Evolutionary conservation across 139 green algal genomes (phyloP), one percentile per base, ranked within the genome.

Genomic region (Chloropicon primus): DNA sequence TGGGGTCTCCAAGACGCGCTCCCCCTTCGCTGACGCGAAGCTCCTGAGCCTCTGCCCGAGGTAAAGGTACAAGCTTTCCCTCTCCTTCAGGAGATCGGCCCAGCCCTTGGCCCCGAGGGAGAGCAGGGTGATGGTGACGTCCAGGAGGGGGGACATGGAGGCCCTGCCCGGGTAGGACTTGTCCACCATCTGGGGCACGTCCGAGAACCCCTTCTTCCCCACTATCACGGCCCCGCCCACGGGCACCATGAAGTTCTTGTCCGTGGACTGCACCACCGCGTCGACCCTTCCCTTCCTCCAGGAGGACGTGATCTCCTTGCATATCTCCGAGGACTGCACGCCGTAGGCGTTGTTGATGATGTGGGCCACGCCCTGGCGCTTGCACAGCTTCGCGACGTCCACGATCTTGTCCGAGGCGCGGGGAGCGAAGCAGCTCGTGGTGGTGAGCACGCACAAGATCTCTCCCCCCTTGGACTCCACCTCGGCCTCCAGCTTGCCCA

Each of bases 261-360:
- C 23, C 21, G 82, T 87, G 76, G 79, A 89, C 80, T 96, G 92
- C 0, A 98, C 87, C 1, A 98, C 85, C 0, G 87, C 90, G 80
- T 98, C 95, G 22, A 98, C 93, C 2, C 95, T 84, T 0, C 94
- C 94, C 76, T 80, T 83, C 10, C 88, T 74, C 79, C 82, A 88
- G 0, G 85, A 83, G 1, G 82, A 74, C 2, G 83, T 86, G 22
- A 92, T 76, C 22, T 73, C 5, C 26, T 27, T 23, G 80, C 90
- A 91, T 0, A 90, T 80, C 22, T 29, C 75, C 2, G 84, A 28
- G 26, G 53, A 82, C 86, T 98, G 95, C 26, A 99, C 90, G 1
- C 95, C 95, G 77, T 99, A 98, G 1, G 95, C 95, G 76, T 98
- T 97, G 86, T 98, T 99, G 82, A 99, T 88, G 0, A 99, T 79